Evolutionary conservation across 768 basidiomycete species (phyloP), one percentile per base, ranked within the genome.

Genomic region (Rhizopogon roseolus): DNA sequence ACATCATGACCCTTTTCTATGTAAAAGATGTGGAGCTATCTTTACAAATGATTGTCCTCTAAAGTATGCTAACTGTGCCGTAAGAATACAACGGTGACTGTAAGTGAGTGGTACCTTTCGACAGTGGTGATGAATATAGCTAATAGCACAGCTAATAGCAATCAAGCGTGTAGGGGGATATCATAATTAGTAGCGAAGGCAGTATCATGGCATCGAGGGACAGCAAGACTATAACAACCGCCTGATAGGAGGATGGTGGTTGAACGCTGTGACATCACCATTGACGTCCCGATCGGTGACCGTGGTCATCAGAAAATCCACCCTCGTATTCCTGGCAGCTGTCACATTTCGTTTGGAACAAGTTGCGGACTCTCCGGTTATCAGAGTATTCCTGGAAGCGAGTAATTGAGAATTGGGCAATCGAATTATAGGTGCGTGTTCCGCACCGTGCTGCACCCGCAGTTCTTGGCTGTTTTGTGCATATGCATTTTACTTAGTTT

Each of bases 311-410:
- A 48, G 52, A n/a, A 52, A 52, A 29, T 32, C 58, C 57, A 16
- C 52, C 60, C 38, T 73, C 68, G 49, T 65, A 65, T n/a, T 41
- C 40, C 57, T 71, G 75, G 71, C 86, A 87, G 1, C 45, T 57
- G 5, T 85, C 85, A 69, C 86, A 88, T 53, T 78, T 72, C 54
- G 77, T 76, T 60, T 85, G 85, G 60, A 88, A 84, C 66, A 87
- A 73, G 65, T 81, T 89, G 54, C 77, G 70, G 38, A 88, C 81
- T 39, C 77, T 75, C 51, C 80, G 76, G 38, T 81, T 64, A 60
- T 86, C 84, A 46, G 67, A 56, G 36, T 68, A 64, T 34, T 58
- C 63, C 78, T 80, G 55, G 28, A 41, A 58, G 36, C 38, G 45
- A 58, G 39, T 46, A 32, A 44, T 27, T n/a, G 28, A 46, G 42